These are phyloP conservation scores for Limonium bicolor DNA, from an alignment of 148 eudicot genomes.

Conservation along the genomic window DNA sequence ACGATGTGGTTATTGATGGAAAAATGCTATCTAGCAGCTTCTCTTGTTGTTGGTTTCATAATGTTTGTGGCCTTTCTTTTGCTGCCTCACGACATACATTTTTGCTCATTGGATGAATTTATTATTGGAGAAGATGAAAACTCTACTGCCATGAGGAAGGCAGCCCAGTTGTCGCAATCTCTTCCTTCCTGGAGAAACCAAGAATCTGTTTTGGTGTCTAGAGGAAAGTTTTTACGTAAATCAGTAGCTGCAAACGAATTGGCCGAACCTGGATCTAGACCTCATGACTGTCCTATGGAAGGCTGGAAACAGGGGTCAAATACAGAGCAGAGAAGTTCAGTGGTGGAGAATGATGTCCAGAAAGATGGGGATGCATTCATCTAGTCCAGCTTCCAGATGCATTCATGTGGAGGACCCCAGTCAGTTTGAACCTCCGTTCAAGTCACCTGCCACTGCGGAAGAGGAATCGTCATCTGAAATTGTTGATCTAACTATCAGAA, in stretches of 20 bases:
- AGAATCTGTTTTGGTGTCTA: background rate
- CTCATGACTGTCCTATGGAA: background rate
- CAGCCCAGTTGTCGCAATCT: no score
- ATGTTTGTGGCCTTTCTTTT: slow-evolving; percentile 19
- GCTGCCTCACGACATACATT: slow-evolving; percentile 15
- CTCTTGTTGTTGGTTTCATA: slow-evolving; percentile 19
- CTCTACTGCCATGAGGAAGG: slow-evolving; percentile 13
- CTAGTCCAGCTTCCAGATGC: background rate
- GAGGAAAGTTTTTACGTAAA: background rate
- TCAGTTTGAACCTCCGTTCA: slow-evolving; percentile 10
- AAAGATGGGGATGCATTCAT: background rate
- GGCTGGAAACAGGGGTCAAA: background rate
- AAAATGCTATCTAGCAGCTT: slow-evolving; percentile 14
- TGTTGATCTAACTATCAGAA: slow-evolving; percentile 41
- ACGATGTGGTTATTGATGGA: slow-evolving; percentile 31
- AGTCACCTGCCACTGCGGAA: slow-evolving; percentile 1
- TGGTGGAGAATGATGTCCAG: background rate
- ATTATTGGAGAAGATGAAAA: slow-evolving; percentile 18
- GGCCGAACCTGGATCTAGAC: background rate
- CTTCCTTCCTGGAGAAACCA: no score
- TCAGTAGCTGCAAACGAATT: background rate
- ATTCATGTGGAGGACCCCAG: slow-evolving; percentile 9
- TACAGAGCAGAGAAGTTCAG: background rate
- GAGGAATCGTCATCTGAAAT: background rate
- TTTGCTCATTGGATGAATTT: slow-evolving; percentile 13